Evolutionary conservation across 495 filamentous ascomycete genomes (phyloP).

Genomic region (Endocarpon pusillum): DNA sequence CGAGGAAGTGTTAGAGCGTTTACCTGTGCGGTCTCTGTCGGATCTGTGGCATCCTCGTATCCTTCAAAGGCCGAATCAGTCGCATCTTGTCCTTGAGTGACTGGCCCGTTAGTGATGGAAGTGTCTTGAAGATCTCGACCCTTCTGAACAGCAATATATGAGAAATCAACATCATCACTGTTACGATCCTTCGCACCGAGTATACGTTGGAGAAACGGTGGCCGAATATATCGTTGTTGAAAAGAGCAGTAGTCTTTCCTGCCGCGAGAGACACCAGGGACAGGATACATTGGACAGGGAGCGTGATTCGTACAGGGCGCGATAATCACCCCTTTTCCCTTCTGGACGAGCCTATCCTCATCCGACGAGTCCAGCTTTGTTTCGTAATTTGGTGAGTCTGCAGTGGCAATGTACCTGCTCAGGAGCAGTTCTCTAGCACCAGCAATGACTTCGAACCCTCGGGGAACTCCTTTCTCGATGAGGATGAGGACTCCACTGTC

Average conservation of each 20-base stretch:
- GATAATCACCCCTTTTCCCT: slow-evolving; percentile 78
- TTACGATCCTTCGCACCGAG: slow-evolving; percentile 53
- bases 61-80: slow-evolving; percentile 34
- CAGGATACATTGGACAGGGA: slow-evolving; percentile 74
- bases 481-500: slow-evolving; percentile 76
- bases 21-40: slow-evolving; percentile 2
- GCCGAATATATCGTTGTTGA: slow-evolving; percentile 70
- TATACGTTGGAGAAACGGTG: slow-evolving; percentile 64
- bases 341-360: slow-evolving; percentile 22
- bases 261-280: slow-evolving; percentile 44
- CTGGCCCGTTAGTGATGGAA: slow-evolving; percentile 5
- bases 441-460: slow-evolving; percentile 83
- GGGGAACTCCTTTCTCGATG: slow-evolving; percentile 78
- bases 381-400: slow-evolving; percentile 31
- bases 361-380: slow-evolving; percentile 21
- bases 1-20: slow-evolving; percentile 42
- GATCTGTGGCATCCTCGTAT: slow-evolving; percentile 15
- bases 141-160: slow-evolving; percentile 73
- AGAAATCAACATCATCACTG: slow-evolving; percentile 80
- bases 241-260: slow-evolving; percentile 89
- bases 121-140: slow-evolving; percentile 38
- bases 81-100: slow-evolving; percentile 14
- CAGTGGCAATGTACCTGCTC: slow-evolving; percentile 49
- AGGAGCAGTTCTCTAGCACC: slow-evolving; percentile 64
- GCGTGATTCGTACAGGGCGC: slow-evolving; percentile 89